Percentiles rank a stretch among this genome's conserved stretches.
Evolutionary conservation across 176 grass and related monocot genomes (phyloP).

Genomic region (Carex myosuroides): DNA sequence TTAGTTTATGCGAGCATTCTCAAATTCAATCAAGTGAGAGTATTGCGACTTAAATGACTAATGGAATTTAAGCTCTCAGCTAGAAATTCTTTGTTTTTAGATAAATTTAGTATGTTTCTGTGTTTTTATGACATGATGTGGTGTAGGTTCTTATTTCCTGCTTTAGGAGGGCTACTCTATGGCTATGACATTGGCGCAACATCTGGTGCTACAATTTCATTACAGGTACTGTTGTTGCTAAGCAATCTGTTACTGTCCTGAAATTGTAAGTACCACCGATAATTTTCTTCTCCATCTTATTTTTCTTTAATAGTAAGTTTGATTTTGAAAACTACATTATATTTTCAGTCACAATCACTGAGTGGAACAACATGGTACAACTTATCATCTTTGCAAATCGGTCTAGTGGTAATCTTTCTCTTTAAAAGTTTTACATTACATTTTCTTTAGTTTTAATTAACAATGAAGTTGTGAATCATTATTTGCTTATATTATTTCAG

Average conservation of each 20-base stretch:
- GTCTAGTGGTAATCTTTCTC: constrained; percentile 63
- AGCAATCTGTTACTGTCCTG: background rate
- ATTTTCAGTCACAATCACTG: constrained; percentile 60
- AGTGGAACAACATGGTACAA: constrained; percentile 75
- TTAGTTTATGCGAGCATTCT: background rate
- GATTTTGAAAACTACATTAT: background rate
- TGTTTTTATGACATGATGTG: constrained; percentile 9
- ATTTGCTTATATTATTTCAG: constrained; percentile 28
- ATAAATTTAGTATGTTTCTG: background rate
- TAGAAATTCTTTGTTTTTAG: background rate
- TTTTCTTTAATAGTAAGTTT: background rate
- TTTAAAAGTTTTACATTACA: background rate
- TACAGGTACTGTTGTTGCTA: constrained; percentile 34
- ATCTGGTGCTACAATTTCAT: constrained; percentile 80
- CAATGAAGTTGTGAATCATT: background rate
- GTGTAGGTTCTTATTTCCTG: constrained; percentile 83
- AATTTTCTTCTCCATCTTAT: background rate
- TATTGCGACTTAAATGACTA: background rate
- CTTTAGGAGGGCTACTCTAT: constrained; percentile 84
- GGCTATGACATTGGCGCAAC: constrained; percentile 96
- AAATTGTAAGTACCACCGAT: background rate
- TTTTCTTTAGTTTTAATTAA: background rate
- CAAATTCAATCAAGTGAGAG: background rate
- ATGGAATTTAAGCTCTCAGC: background rate
- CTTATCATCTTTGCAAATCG: constrained; percentile 74